Evolutionary conservation across 495 filamentous ascomycete species (phyloP).

Genomic region (Hypoxylon fuscum): DNA sequence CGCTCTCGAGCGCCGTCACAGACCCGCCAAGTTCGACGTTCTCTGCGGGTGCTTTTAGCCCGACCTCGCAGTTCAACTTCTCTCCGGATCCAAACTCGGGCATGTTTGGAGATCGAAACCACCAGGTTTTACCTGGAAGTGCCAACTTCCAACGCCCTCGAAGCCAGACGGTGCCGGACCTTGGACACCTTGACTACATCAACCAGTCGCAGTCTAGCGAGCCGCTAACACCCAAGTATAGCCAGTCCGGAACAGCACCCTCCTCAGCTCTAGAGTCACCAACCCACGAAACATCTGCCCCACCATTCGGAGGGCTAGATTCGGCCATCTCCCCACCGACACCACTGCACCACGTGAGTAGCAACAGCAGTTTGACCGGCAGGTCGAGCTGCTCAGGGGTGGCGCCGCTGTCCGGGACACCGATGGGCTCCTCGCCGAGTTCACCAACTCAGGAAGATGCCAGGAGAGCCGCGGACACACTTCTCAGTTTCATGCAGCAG

Average conservation of each 20-base stretch:
- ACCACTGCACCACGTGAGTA: slow-evolving; percentile 61
- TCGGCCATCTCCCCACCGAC: slow-evolving; percentile 60
- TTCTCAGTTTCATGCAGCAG: slow-evolving; percentile 84
- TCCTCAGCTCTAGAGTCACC: slow-evolving; percentile 77
- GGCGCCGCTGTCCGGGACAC: slow-evolving; percentile 47
- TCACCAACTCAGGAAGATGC: slow-evolving; percentile 93
- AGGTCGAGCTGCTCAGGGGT: slow-evolving; percentile 54
- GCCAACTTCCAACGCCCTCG: slow-evolving; percentile 77
- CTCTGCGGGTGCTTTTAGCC: slow-evolving; percentile 79
- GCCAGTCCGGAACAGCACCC: slow-evolving; percentile 62
- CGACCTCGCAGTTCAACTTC: slow-evolving; percentile 83
- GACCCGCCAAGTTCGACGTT: slow-evolving; percentile 72
- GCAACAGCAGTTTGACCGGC: slow-evolving; percentile 59
- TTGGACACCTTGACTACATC: slow-evolving; percentile 74
- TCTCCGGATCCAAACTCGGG: slow-evolving; percentile 76
- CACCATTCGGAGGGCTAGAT: slow-evolving; percentile 60
- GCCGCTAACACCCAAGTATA: slow-evolving; percentile 71
- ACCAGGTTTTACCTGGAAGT: slow-evolving; percentile 57
- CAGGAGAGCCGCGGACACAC: slow-evolving; percentile 80
- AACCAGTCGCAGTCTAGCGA: slow-evolving; percentile 70
- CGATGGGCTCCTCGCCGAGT: slow-evolving; percentile 57
- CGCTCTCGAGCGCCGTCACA: slow-evolving; percentile 65
- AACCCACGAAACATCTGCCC: slow-evolving; percentile 63
- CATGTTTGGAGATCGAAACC: slow-evolving; percentile 73
- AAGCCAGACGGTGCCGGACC: slow-evolving; percentile 89